Base-by-base conservation (phyloP, 345 rosid species). In the Salix viminalis region DNA sequence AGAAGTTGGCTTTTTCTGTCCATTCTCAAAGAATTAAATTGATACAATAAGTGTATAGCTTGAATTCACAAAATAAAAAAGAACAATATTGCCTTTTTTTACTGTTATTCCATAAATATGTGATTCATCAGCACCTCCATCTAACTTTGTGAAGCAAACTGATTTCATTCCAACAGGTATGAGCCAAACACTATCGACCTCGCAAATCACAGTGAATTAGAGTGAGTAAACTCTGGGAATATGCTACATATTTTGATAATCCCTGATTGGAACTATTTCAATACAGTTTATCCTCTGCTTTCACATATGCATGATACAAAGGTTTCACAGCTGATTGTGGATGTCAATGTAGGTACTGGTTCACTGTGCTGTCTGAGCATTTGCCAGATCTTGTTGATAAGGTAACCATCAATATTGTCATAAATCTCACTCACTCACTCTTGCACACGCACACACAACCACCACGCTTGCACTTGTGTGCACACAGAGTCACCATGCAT, bases 161-260 rank as follows among this genome's bases (percentile, higher is more conserved):
- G 48, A 52, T 50, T 71, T 77, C 18, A 36, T 76, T 69, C 37
- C 71, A 75, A 67, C 90, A 96, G 99, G 90, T 96, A 96, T 67
- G 97, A 96, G 85, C 98, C 98, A 72, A 96, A 96, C 86, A 96
- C 99, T 15, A 84, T 96, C 75, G 99, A 96, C 85, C 89, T 96
- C 14, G 83, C 98, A 62, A 95, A 96, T 74, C 94, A 81, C 85
- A 78, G 87, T 18, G 97, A 93, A 77, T 84, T 92, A 81, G 99
- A 95, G 99, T 96, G 79, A 96, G 99, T 91, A 42, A 69, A 44
- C 71, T 15, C 52, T 74, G 26, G n/a, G 61, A 62, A 48, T 52
- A 52, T 71, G 60, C 70, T 69, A 18, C 70, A 30, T 65, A 16
- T 44, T 67, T 70, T 56, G 39, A 74, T 56, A 14, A 75, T 68